phyloP scores from a whole-genome alignment of 2,329 filamentous ascomycete genomes.

The Mycosphaerella arachidis region DNA sequence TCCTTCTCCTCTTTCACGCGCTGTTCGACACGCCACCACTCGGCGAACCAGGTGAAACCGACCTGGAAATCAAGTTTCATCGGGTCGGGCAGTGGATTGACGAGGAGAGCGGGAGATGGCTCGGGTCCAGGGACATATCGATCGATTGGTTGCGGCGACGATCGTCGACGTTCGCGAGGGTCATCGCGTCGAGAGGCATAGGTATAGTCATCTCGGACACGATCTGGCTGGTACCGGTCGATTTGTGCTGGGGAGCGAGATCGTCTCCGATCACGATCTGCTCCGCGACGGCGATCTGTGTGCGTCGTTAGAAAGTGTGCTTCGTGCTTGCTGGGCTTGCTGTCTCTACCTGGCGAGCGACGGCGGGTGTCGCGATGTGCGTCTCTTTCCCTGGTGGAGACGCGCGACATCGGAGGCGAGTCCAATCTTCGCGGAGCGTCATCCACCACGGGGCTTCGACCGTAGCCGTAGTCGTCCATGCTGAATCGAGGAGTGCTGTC shows the following conservation, averaged over 20 bases:
- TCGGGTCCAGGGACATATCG: slow-evolving; percentile 78
- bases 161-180: slow-evolving; percentile 59
- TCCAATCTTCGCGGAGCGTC: slow-evolving; percentile 4
- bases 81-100: slow-evolving; percentile 69
- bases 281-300: slow-evolving; percentile 34
- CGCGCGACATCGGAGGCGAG: slow-evolving; percentile 12
- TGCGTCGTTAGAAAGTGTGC: slow-evolving; percentile 8
- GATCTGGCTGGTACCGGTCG: slow-evolving; percentile 72
- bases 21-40: slow-evolving; percentile 82
- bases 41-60: slow-evolving; percentile 78
- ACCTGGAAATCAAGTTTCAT: slow-evolving; percentile 72
- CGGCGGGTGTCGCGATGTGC: slow-evolving; percentile 28
- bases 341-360: slow-evolving; percentile 27
- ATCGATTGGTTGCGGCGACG: slow-evolving; percentile 66
- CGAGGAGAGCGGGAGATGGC: slow-evolving; percentile 39
- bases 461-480: slow-evolving; percentile 23
- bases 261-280: slow-evolving; percentile 55
- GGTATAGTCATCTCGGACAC: slow-evolving; percentile 62
- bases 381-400: slow-evolving; percentile 20
- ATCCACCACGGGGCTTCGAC: slow-evolving; percentile 6
- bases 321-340: not conserved
- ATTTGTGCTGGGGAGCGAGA: slow-evolving; percentile 68
- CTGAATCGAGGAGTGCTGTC: not conserved
- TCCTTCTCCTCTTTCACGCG: slow-evolving; percentile 79
- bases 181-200: slow-evolving; percentile 54